A percentile compares a stretch with the other conserved stretches of the same genome.
Evolutionary conservation across 306 rosid genomes (phyloP).

Genomic region (Lathyrus oleraceus): DNA sequence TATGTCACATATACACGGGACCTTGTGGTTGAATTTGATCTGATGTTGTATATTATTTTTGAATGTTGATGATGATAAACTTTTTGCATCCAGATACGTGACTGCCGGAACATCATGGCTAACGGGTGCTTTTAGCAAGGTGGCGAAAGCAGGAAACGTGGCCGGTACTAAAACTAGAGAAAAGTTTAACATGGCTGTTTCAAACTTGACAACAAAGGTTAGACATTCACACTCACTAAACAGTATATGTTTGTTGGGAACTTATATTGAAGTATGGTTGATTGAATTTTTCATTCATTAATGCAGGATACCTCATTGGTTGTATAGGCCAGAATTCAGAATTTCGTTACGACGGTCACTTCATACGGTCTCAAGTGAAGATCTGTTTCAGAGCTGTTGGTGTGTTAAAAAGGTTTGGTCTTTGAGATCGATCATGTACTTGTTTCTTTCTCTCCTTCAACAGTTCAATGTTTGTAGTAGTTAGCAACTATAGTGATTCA

Average conservation of each 20-base stretch:
- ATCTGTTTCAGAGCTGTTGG: constrained; percentile 33
- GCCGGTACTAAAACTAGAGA: constrained; percentile 93
- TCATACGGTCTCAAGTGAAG: constrained; percentile 13
- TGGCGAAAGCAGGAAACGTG: constrained; percentile 80
- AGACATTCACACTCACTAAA: constrained; percentile 30
- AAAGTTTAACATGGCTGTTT: constrained; percentile 72
- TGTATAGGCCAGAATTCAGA: constrained; percentile 50
- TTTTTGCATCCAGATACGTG: constrained; percentile 61
- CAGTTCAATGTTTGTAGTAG: constrained; percentile 5
- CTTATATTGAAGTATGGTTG: constrained; percentile 3
- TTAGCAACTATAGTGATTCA: constrained; percentile 42
- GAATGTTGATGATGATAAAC: constrained; percentile 28
- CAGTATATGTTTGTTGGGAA: neutral
- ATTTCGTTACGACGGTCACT: constrained; percentile 22
- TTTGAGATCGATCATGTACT: constrained; percentile 25
- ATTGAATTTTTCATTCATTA: neutral
- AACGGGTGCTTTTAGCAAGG: constrained; percentile 87
- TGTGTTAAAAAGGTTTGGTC: constrained; percentile 6
- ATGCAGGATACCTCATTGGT: constrained; percentile 82
- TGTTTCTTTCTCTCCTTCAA: constrained; percentile 27
- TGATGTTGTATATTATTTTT: constrained; percentile 6
- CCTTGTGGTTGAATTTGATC: neutral
- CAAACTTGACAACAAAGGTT: constrained; percentile 84
- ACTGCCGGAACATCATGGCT: constrained; percentile 85
- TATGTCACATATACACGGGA: neutral